A percentile compares a stretch with the other conserved stretches of the same genome.
These are phyloP conservation scores for Boletus pseudo-olivaceus DNA, from an alignment of 768 basidiomycete genomes.

Conservation along the genomic window DNA sequence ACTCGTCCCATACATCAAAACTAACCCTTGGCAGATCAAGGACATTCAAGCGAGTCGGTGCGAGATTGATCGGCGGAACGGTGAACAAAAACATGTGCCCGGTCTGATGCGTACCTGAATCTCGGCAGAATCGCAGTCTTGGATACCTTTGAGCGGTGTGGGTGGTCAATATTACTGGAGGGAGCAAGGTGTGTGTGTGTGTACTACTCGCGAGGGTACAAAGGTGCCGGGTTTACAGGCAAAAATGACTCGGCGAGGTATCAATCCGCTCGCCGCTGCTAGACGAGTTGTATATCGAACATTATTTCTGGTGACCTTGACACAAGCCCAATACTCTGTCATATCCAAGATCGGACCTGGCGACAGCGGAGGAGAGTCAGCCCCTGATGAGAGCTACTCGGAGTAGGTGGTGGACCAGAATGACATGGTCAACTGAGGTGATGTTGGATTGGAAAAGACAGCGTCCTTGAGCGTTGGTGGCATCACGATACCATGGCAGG, in stretches of 20 bases:
- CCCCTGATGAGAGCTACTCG: no score
- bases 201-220: no score
- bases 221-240: background rate
- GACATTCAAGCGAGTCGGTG: background rate
- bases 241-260: background rate
- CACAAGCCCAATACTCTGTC: no score
- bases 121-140: rapidly evolving
- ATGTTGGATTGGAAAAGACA: background rate
- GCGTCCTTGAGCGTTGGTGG: background rate
- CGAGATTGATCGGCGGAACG: background rate
- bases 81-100: background rate
- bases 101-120: background rate
- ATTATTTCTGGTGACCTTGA: no score
- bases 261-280: no score
- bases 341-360: no score
- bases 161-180: background rate
- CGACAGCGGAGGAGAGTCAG: no score
- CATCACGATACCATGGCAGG: background rate
- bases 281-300: background rate
- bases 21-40: background rate
- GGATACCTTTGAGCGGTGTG: background rate
- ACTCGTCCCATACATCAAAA: background rate
- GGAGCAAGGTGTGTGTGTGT: background rate
- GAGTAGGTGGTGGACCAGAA: no score
- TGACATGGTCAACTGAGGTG: no score